These are phyloP conservation scores for Chalciporus chontae DNA, from an alignment of 768 basidiomycete species.

Conservation along the genomic window DNA sequence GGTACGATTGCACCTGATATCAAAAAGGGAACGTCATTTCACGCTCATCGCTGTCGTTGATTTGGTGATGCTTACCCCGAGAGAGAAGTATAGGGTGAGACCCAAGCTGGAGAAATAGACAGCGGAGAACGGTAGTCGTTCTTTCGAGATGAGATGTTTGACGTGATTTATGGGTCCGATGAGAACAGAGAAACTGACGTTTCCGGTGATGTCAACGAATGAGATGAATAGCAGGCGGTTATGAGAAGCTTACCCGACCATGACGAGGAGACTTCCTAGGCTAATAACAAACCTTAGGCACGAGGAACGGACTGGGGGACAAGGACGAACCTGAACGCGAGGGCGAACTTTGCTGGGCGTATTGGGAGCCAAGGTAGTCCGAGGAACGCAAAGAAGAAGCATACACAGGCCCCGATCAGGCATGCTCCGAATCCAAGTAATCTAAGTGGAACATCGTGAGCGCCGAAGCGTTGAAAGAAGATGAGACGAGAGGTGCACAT, in stretches of 20 bases:
- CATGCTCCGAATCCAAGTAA: conserved; percentile 90
- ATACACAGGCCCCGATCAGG: conserved; percentile 84
- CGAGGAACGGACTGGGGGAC: background rate
- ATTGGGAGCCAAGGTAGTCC: conserved; percentile 65
- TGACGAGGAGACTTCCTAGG: conserved; percentile 87
- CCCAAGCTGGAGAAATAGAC: conserved; percentile 83
- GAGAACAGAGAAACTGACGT: conserved; percentile 69
- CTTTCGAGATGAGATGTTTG: conserved; percentile 80
- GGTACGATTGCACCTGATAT: conserved; percentile 70
- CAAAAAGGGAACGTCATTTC: background rate
- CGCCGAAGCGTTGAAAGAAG: no score
- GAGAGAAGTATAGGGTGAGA: conserved; percentile 87
- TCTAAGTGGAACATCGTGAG: conserved; percentile 37
- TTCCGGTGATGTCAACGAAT: background rate
- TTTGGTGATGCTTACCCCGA: conserved; percentile 61
- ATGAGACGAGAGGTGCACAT: background rate
- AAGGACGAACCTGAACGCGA: conserved; percentile 66
- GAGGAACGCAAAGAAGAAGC: conserved; percentile 89
- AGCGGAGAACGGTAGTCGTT: conserved; percentile 78
- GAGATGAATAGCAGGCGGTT: background rate
- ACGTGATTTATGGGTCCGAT: conserved; percentile 89
- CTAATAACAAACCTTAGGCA: conserved; percentile 36
- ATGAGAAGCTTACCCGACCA: conserved; percentile 72
- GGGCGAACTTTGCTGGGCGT: conserved; percentile 87
- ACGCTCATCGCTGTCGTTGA: background rate